Evolutionary conservation across 192 early-diverging fungal species (phyloP).

Genomic region (Coemansia sp.): DNA sequence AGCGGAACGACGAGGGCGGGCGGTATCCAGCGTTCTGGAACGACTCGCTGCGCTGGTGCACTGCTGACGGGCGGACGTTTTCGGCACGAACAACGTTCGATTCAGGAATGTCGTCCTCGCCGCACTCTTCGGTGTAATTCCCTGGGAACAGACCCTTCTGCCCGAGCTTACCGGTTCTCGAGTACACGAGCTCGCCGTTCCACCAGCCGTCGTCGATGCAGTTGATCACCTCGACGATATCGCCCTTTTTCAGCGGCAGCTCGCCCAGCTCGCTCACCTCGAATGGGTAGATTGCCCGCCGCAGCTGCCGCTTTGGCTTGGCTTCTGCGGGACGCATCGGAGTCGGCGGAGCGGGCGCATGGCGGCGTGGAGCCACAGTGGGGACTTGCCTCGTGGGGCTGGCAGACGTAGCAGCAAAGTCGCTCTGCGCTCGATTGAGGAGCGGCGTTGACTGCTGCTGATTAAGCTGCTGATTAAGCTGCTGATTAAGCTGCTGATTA

Average conservation of each 20-base stretch:
- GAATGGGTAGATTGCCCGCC: constrained; percentile 76
- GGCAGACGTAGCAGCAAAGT: constrained; percentile 21
- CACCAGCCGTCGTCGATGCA: constrained; percentile 96
- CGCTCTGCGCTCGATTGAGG: constrained; percentile 47
- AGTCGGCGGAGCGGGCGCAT: constrained; percentile 55
- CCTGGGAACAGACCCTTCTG: constrained; percentile 86
- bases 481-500: background rate
- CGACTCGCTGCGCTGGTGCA: constrained; percentile 23
- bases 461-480: constrained; percentile 32
- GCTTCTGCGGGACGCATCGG: constrained; percentile 40
- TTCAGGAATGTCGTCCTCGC: constrained; percentile 33
- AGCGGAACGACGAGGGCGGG: constrained; percentile 36
- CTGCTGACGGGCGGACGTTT: constrained; percentile 13
- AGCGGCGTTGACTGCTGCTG: constrained; percentile 19
- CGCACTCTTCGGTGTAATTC: constrained; percentile 80
- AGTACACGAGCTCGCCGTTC: constrained; percentile 78
- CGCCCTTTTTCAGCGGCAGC: constrained; percentile 77
- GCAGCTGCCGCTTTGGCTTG: constrained; percentile 41
- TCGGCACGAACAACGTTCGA: background rate
- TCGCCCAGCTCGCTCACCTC: constrained; percentile 78
- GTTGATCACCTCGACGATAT: constrained; percentile 81
- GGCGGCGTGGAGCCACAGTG: constrained; percentile 45
- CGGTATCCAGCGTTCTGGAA: constrained; percentile 32
- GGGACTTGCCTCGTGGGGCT: constrained; percentile 24
- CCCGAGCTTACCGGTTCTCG: constrained; percentile 22